Evolutionary conservation across 2,329 filamentous ascomycete genomes (phyloP).

Genomic region (Alternaria tenuissima): DNA sequence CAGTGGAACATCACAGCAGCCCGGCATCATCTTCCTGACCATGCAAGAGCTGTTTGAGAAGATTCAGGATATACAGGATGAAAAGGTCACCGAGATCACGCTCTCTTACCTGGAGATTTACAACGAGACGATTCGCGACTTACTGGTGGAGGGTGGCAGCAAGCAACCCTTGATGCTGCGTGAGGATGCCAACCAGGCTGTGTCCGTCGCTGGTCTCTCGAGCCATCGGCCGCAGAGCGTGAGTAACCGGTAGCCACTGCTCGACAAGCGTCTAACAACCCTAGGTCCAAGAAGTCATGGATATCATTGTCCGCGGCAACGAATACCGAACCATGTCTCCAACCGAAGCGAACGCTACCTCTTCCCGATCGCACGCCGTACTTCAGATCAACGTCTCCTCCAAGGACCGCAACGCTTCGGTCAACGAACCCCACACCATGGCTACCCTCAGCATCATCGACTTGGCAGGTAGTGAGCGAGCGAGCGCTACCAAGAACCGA

Average conservation of each 20-base stretch:
- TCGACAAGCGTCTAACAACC: conserved; percentile 29
- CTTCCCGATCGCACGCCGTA: conserved; percentile 94
- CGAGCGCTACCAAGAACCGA: conserved; percentile 94
- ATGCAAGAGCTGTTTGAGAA: conserved; percentile 99
- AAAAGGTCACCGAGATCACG: conserved; percentile 89
- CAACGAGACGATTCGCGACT: conserved; percentile 96
- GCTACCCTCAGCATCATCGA: conserved; percentile 98
- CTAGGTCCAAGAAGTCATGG: conserved; percentile 86
- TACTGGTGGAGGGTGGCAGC: conserved; percentile 84
- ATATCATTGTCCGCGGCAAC: conserved; percentile 97
- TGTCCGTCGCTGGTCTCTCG: conserved; percentile 88
- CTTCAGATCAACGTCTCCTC: conserved; percentile 96
- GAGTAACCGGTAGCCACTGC: conserved; percentile 15
- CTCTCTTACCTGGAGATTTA: conserved; percentile 98
- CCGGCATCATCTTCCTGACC: conserved; percentile 97
- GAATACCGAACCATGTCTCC: conserved; percentile 94
- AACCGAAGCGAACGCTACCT: conserved; percentile 96
- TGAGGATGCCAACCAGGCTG: conserved; percentile 91
- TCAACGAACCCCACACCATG: conserved; percentile 97
- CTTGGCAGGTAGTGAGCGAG: conserved; percentile 92
- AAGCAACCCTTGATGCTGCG: conserved; percentile 89
- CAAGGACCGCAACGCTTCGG: conserved; percentile 89
- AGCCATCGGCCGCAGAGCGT: conserved; percentile 92
- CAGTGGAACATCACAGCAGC: conserved; percentile 83
- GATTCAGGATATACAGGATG: conserved; percentile 83